These are phyloP conservation scores for Trichophyton verrucosum DNA, from an alignment of 2,329 filamentous ascomycete genomes.

Conservation along the genomic window DNA sequence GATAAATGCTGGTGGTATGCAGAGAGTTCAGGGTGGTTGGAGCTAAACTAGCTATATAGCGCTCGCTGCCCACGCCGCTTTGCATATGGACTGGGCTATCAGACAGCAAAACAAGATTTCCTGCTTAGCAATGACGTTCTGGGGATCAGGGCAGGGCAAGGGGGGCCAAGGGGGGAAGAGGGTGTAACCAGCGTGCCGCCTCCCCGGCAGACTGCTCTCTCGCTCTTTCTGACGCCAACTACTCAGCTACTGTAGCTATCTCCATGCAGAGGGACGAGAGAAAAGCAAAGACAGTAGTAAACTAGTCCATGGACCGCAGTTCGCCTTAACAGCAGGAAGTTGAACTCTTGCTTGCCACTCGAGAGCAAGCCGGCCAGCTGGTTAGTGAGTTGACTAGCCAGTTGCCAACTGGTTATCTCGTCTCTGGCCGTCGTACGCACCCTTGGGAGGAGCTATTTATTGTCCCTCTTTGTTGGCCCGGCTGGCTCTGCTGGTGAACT, in stretches of 20 bases:
- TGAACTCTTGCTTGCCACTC: not conserved
- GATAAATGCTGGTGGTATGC: not conserved
- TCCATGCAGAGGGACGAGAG: not conserved
- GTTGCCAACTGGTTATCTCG: no score
- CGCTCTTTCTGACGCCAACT: no score
- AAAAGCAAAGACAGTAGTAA: not conserved
- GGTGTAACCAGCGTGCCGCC: not conserved
- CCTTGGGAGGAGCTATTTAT: not conserved
- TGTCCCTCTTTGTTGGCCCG: not conserved
- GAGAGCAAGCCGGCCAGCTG: not conserved
- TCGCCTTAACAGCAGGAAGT: not conserved
- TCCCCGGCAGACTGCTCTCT: not conserved
- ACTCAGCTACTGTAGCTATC: no score
- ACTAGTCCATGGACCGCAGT: not conserved
- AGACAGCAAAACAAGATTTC: not conserved
- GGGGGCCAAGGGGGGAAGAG: not conserved
- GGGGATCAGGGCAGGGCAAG: not conserved
- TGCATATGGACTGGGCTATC: not conserved
- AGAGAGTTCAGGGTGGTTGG: not conserved
- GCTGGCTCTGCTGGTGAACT: not conserved
- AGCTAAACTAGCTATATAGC: no score
- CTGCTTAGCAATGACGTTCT: conserved; percentile 1
- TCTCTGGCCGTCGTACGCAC: not conserved
- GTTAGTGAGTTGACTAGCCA: no score
- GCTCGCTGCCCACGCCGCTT: not conserved